Base-by-base conservation (phyloP, 768 basidiomycete genomes). In the Termitomyces sp. region DNA sequence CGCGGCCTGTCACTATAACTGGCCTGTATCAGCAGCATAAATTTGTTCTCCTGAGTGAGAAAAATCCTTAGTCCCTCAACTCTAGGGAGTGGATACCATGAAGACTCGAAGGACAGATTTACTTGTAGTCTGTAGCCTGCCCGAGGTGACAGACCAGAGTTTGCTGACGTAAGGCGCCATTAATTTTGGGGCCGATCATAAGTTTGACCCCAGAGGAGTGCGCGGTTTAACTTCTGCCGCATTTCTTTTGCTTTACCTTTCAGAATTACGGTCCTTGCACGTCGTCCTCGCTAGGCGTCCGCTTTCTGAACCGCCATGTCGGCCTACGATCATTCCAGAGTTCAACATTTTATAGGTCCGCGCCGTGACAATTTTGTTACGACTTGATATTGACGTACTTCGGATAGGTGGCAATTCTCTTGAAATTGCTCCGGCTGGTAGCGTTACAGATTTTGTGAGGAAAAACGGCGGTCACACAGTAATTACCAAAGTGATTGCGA, bases 391-490 rank as follows among this genome's bases (percentile, higher is more conserved):
- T 59, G 34, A 62, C 44, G 37, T 53, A 54, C 55, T 46, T 34
- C 61, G 34, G 55, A n/a, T 67, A 98, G 97, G 97, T 66, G 95
- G 93, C 60, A 98, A 98, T 75, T 85, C 91, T 30, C 69, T 99
- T 59, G 91, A 94, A 58, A 87, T 82, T 59, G 95, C 95, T 30
- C 76, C 88, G 27, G 77, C 86, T 27, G 83, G 91, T 53, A 81
- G 79, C 59, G 86, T 99, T 41, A 79, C 85, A 60, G 94, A 98
- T 75, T 99, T 96, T 72, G 95, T 98, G 35, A 87, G 89, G 68
- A 74, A 76, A 48, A 78, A 95, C 69, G 94, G 95, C 10, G 97
- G 97, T 56, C 97, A 99, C 73, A 96, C 97, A 19, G 95, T 98
- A 59, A 98, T 99, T 74, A 97, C 94, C 57, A 98, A 98, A 78